These are phyloP conservation scores for Barnettozyma hawaiiensis DNA, from an alignment of 1,139 yeast species.

Conservation along the genomic window DNA sequence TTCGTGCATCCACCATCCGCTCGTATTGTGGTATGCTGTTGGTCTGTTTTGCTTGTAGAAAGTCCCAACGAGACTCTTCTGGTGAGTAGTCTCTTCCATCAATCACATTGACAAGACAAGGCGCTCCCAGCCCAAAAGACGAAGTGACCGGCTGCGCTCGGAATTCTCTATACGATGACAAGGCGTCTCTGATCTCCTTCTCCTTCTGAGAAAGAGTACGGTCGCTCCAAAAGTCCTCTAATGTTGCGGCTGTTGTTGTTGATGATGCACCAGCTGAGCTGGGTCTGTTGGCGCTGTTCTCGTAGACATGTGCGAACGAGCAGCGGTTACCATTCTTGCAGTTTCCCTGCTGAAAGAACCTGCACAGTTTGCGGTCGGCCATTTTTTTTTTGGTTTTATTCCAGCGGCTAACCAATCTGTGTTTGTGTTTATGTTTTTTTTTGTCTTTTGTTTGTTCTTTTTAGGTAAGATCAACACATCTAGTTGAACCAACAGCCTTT, in stretches of 20 bases:
- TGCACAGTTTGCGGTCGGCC: slow-evolving; percentile 32
- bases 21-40: slow-evolving; percentile 38
- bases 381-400: too few relatives aligned
- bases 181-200: slow-evolving; percentile 28
- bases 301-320: slow-evolving; percentile 34
- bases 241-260: neutral
- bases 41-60: slow-evolving; percentile 37
- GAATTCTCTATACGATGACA: slow-evolving; percentile 22
- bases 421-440: too few relatives aligned
- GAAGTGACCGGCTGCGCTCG: slow-evolving; percentile 26
- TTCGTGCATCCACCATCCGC: slow-evolving; percentile 36
- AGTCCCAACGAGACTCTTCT: slow-evolving; percentile 50
- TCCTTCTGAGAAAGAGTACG: slow-evolving; percentile 20
- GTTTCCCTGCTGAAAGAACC: slow-evolving; percentile 34
- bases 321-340: slow-evolving; percentile 37
- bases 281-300: slow-evolving; percentile 17
- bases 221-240: slow-evolving; percentile 22
- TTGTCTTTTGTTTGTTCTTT: neutral
- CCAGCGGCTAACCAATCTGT: neutral
- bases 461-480: too few relatives aligned
- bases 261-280: slow-evolving; percentile 13
- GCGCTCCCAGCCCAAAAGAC: slow-evolving; percentile 35
- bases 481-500: too few relatives aligned
- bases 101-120: slow-evolving; percentile 40
- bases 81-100: slow-evolving; percentile 49